Evolutionary conservation across 179 eudicot genomes (phyloP), one percentile per base, ranked within the genome.

Genomic region (Sideroxylon spinosum): DNA sequence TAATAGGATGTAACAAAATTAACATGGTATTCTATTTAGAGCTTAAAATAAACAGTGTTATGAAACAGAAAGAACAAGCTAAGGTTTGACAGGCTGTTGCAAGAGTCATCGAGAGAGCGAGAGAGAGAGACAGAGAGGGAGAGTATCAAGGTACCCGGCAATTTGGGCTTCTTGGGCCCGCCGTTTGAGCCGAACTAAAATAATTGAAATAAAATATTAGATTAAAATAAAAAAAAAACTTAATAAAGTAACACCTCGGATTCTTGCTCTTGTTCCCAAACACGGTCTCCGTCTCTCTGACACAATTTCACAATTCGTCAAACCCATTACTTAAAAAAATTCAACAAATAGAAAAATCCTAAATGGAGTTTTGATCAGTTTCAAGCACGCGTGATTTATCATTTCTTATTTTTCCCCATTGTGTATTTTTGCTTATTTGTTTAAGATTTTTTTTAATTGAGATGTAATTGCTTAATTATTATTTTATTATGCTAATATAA

Each of bases 141-240:
- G 52, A 49, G 52, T 49, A 0, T 49, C 8, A 49, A 10, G 6
- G 52, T 49, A 6, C 4, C n/a, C n/a, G n/a, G n/a, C n/a, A n/a
- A n/a, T n/a, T n/a, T n/a, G n/a, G n/a, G n/a, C n/a, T n/a, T n/a
- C n/a, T 37, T 37, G 5, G 44, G 17, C 44, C 46, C 62, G 61
- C 22, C 22, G 75, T 52, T 25, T 7, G 75, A 25, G 48, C 46
- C 62, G 53, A 71, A 71, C 12, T 53, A 20, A 71, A 71, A 48
- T 53, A 71, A 71, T 52, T 9, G 13, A 53, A 25, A 2, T 63
- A 63, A 17, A 14, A 32, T 4, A 67, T 70, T 50, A 52, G 7
- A 20, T 71, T 16, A 26, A 71, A 71, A 37, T 16, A 26, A 71
- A 71, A 37, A 49, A 20, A 20, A 48, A 52, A 5, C 63, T 37